phyloP scores from a whole-genome alignment of 768 basidiomycete species.

The Agrocybe pediades region DNA sequence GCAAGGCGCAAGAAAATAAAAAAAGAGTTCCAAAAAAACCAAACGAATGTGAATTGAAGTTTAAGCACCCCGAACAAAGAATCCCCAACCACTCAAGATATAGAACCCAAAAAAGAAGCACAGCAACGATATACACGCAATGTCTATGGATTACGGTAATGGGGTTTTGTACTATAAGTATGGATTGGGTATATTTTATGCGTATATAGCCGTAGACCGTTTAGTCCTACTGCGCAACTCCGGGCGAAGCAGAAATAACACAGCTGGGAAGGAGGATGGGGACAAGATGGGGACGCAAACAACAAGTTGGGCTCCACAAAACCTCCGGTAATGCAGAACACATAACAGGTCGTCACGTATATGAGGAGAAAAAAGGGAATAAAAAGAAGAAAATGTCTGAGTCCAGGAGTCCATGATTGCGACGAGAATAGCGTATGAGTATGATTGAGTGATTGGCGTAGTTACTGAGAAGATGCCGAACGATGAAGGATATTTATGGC shows the following conservation, averaged over 20 bases:
- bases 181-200: too few relatives aligned
- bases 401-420: slow-evolving; percentile 11
- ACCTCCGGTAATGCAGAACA: slow-evolving; percentile 1
- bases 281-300: background rate
- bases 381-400: slow-evolving; percentile 2
- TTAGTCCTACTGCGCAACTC: background rate
- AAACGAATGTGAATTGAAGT: slow-evolving; percentile 14
- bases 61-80: background rate
- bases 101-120: background rate
- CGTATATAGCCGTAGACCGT: too few relatives aligned
- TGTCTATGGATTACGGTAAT: background rate
- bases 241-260: slow-evolving; percentile 1
- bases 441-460: background rate
- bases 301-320: slow-evolving; percentile 10
- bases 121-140: background rate
- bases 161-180: too few relatives aligned
- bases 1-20: slow-evolving; percentile 4
- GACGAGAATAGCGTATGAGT: slow-evolving; percentile 5
- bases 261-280: background rate
- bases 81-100: background rate
- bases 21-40: slow-evolving; percentile 1
- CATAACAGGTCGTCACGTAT: background rate
- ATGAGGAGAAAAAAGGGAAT: slow-evolving; percentile 1
- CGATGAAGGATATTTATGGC: background rate
- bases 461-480: background rate